Evolutionary conservation across 202 grass and related monocot species (phyloP).

Genomic region (Brachypodium distachyon): DNA sequence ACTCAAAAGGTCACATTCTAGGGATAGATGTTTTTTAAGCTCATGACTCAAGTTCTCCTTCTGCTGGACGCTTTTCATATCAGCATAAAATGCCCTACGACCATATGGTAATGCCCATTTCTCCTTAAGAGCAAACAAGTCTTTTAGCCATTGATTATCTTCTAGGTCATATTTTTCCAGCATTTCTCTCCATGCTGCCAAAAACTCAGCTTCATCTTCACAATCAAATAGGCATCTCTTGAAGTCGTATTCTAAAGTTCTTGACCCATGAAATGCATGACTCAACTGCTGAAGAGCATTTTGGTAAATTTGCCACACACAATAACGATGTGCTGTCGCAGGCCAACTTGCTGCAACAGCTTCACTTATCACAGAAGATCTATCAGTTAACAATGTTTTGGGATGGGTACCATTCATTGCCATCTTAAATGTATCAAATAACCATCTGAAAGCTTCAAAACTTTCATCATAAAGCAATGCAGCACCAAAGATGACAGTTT

Average conservation of each 20-base stretch:
- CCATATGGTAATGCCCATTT: slow-evolving; percentile 84
- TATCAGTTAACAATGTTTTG: slow-evolving; percentile 73
- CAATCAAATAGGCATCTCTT: slow-evolving; percentile 83
- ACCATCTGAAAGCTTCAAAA: slow-evolving; percentile 60
- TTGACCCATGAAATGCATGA: slow-evolving; percentile 88
- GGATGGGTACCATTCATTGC: slow-evolving; percentile 68
- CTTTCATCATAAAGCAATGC: slow-evolving; percentile 81
- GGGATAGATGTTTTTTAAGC: slow-evolving; percentile 59
- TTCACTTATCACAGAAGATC: slow-evolving; percentile 49
- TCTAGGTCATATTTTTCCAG: slow-evolving; percentile 72
- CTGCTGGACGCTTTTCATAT: slow-evolving; percentile 81
- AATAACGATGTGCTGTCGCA: slow-evolving; percentile 53
- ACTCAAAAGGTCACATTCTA: slow-evolving; percentile 48
- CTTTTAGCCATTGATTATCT: slow-evolving; percentile 76
- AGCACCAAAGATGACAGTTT: slow-evolving; percentile 82
- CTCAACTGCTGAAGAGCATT: slow-evolving; percentile 63
- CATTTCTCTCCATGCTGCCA: slow-evolving; percentile 69
- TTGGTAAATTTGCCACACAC: slow-evolving; percentile 93
- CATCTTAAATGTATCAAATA: slow-evolving; percentile 82
- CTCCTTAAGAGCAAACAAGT: slow-evolving; percentile 66
- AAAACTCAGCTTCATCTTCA: slow-evolving; percentile 69
- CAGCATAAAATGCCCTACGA: slow-evolving; percentile 63
- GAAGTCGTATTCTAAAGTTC: slow-evolving; percentile 66
- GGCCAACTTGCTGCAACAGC: slow-evolving; percentile 44
- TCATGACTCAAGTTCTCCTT: slow-evolving; percentile 64